These are phyloP conservation scores for Cryphonectria radicalis DNA, from an alignment of 2,329 filamentous ascomycete genomes.

Conservation along the genomic window DNA sequence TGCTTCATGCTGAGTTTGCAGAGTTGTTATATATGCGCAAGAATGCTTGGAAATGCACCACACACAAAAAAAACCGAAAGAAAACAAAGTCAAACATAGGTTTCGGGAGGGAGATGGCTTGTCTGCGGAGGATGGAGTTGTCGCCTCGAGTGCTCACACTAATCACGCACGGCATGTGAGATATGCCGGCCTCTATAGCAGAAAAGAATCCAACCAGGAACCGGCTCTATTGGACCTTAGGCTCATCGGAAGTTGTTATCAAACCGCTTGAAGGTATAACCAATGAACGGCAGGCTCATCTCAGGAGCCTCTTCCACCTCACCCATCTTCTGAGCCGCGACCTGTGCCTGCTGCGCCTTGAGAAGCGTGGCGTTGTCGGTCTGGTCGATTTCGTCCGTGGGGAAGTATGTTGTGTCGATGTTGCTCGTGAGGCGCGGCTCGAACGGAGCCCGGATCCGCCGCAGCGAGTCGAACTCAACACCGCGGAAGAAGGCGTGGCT, in stretches of 20 bases:
- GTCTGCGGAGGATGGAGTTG: not conserved
- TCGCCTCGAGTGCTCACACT: not conserved
- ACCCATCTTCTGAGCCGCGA: slow-evolving; percentile 35
- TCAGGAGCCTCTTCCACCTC: slow-evolving; percentile 79
- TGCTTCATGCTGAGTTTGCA: not conserved
- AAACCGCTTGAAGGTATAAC: slow-evolving; percentile 98
- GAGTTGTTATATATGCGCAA: not conserved
- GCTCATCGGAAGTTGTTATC: slow-evolving; percentile 68
- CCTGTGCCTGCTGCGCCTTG: slow-evolving; percentile 77
- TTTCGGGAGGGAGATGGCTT: not conserved
- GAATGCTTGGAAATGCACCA: not conserved
- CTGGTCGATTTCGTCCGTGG: slow-evolving; percentile 97
- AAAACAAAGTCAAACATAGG: not conserved
- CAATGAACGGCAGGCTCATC: slow-evolving; percentile 94
- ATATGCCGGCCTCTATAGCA: not conserved
- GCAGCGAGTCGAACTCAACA: slow-evolving; percentile 91
- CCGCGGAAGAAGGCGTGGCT: slow-evolving; percentile 94
- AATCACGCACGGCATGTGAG: not conserved
- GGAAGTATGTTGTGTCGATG: slow-evolving; percentile 98
- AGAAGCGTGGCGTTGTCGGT: slow-evolving; percentile 89
- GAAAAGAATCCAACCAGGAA: not conserved
- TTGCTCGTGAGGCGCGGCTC: slow-evolving; percentile 92
- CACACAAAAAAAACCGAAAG: no score
- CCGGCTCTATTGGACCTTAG: not conserved
- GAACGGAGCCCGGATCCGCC: slow-evolving; percentile 92